A percentile compares a stretch with the other conserved stretches of the same genome.
phyloP scores from a whole-genome alignment of 495 filamentous ascomycete species.

The Glutinoglossum americanum region DNA sequence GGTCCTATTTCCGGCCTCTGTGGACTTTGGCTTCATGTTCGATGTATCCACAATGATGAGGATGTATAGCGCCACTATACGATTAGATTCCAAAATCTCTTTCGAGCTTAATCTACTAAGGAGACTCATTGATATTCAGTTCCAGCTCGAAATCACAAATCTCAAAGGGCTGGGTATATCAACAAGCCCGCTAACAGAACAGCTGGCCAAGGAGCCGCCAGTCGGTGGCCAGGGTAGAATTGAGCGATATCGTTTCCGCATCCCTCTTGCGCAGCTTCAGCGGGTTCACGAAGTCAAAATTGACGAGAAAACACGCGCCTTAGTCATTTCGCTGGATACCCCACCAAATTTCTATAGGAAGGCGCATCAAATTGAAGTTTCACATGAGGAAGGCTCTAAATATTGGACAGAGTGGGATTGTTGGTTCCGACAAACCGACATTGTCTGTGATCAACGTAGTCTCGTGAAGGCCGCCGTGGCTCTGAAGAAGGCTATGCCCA shows the following conservation, averaged over 20 bases:
- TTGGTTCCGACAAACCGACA: conserved; percentile 58
- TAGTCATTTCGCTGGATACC: conserved; percentile 38
- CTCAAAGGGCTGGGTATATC: conserved; percentile 11
- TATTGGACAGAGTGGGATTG: conserved; percentile 44
- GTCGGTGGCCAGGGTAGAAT: conserved; percentile 12
- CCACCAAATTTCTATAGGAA: conserved; percentile 46
- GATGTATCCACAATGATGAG: conserved; percentile 24
- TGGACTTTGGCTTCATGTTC: conserved; percentile 34
- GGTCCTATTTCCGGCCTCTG: conserved; percentile 6
- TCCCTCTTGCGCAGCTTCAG: conserved; percentile 43
- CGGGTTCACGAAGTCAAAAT: conserved; percentile 27
- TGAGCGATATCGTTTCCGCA: conserved; percentile 27
- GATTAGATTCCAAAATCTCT: conserved; percentile 4
- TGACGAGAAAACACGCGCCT: conserved; percentile 14
- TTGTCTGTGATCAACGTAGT: conserved; percentile 28
- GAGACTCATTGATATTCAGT: conserved; percentile 23
- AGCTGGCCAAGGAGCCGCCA: conserved; percentile 10
- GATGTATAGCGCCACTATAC: conserved; percentile 17
- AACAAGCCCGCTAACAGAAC: background rate
- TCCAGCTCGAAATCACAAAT: conserved; percentile 19
- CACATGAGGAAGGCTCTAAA: conserved; percentile 18
- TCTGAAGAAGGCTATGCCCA: conserved; percentile 29
- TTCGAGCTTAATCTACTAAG: conserved; percentile 24
- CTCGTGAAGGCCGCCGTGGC: conserved; percentile 24
- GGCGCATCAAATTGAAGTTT: conserved; percentile 16